Percentiles rank a stretch among this genome's conserved stretches.
Conservation (phyloP, 2,329 filamentous ascomycete species). For the Pseudopyricularia cyperi region DNA sequence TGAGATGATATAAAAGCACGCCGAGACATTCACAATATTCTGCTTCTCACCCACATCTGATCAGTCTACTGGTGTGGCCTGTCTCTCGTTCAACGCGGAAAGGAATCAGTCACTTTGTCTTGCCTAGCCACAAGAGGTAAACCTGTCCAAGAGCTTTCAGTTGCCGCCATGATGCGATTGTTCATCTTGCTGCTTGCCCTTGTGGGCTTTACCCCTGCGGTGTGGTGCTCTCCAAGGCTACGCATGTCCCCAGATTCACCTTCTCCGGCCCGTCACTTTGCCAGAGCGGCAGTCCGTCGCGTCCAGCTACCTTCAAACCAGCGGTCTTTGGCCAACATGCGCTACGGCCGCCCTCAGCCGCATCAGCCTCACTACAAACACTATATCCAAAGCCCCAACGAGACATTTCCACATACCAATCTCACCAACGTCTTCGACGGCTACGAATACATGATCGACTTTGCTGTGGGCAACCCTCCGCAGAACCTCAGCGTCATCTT, state of each 20-base stretch:
- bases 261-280: background rate
- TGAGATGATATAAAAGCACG: no score
- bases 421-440: conserved; percentile 2
- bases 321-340: background rate
- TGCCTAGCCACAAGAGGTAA: background rate
- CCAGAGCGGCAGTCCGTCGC: background rate
- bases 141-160: background rate
- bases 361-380: background rate
- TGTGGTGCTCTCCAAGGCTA: background rate
- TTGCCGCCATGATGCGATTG: background rate
- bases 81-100: background rate
- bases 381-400: background rate
- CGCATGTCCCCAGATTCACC: background rate
- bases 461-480: conserved; percentile 20
- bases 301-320: background rate
- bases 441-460: conserved; percentile 2
- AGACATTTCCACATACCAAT: background rate
- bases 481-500: conserved; percentile 23
- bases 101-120: background rate
- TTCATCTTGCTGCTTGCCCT: background rate
- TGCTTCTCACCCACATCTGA: background rate
- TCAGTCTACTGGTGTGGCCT: background rate
- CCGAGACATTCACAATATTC: no score
- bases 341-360: background rate
- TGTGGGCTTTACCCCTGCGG: background rate